Base-by-base conservation (phyloP, 2,329 filamentous ascomycete genomes). In the Pseudogymnoascus sp. region DNA sequence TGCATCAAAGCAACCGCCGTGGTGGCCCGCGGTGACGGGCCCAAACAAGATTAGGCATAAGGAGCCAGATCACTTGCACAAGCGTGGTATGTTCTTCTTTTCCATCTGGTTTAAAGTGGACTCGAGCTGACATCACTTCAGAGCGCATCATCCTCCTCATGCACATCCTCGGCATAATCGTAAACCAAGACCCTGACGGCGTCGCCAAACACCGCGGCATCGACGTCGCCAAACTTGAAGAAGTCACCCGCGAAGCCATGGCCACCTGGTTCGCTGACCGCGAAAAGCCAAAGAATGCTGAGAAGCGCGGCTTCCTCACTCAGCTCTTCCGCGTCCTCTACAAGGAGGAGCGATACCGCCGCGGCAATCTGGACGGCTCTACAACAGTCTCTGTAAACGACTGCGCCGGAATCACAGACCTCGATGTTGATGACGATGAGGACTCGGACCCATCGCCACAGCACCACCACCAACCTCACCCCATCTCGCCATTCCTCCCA, bases 51-150 rank as follows among this genome's bases (percentile, higher is more conserved):
- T 88, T 60, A 78, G 83, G 10, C 87, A 90, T 71, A 87, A 83
- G 68, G 88, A 91, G 72, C 88, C 88, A 0, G 88, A 91, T 68
- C 88, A 91, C 73, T 75, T 89, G 57, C 82, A 82, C 67, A 89
- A 87, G 70, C 77, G 80, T 68, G 85, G 87, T 89, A 72, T 68
- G 76, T 68, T 35, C 2, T 17, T 9, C n/a, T 21, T 17, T 26
- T 37, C 1, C 13, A n/a, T 7, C 24, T 36, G 8, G 21, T 60
- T 44, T 60, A 65, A 63, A 68, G 59, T 44, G 11, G 37, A 10
- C 4, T 44, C 15, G 8, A 31, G 17, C 41, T 63, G 5, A 64
- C 58, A 60, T 50, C 17, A 13, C 36, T 40, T 2, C 63, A 87
- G 84, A 87, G 67, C 80, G 84, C 13, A 78, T 86, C 9, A 74